Base-by-base conservation (phyloP, 352 stramenopile genomes). In the Saprolegnia parasitica region DNA sequence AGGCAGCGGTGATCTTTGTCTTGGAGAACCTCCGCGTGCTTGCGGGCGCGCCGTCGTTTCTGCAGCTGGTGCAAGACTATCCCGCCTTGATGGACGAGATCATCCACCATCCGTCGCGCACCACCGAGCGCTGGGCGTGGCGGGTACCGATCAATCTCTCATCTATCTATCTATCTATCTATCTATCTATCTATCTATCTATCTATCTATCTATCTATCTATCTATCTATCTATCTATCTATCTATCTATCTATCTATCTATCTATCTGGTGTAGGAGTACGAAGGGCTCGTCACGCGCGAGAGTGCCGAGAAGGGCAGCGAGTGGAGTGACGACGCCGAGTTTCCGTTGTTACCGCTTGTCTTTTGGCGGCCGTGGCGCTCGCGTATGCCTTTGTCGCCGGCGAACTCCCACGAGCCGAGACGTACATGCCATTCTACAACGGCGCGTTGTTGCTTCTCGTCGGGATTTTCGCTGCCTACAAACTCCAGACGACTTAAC, bases 1-100 rank as follows among this genome's bases (percentile, higher is more conserved):
- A 66, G 62, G 46, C 47, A 29, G 62, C 62, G 15, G 42, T 68
- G 26, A 68, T 40, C 18, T 68, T 68, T 35, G 32, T 68, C 35
- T 47, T 68, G 24, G 52, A 68, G 18, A 39, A 68, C 9, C 62
- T 68, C 2, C 40, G 56, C 26, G 62, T 68, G 15, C 37, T 68
- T 5, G 62, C 50, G 18, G 62, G 23, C 10, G 62, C 62, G 16
- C 62, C 62, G 20, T 68, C 62, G 32, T 68, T 68, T 26, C 20
- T 68, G 8, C 24, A 68, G 21, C 21, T 68, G 5, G 62, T 45
- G 15, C 20, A 68, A 47, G 24, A 68, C 5, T 68, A 68, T 40
- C 62, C 62, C 0, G 49, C 24, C 16, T 45, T 68, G 16, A 61
- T 68, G 39, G 24, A 68, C 26, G 62, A 68, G 32, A 58, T 68